A percentile compares a stretch with the other conserved stretches of the same genome.
These are phyloP conservation scores for Aureobasidium leucospermi DNA, from an alignment of 2,329 filamentous ascomycete species.

Conservation along the genomic window DNA sequence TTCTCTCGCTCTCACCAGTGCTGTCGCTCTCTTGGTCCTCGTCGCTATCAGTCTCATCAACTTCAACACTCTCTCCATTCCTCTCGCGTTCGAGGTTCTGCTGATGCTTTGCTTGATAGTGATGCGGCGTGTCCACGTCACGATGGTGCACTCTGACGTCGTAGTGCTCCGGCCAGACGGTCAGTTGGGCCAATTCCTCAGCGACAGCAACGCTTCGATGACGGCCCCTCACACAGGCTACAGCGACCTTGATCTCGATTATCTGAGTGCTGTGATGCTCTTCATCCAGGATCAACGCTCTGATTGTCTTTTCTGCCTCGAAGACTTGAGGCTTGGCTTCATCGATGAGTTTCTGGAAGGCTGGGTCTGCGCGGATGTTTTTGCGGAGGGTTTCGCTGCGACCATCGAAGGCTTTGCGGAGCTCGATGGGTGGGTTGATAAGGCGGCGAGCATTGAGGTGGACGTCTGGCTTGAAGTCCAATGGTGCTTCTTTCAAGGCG, in stretches of 20 bases:
- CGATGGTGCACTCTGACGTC: neutral
- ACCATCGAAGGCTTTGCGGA: slow-evolving; percentile 5
- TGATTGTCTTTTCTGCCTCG: neutral
- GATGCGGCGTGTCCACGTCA: neutral
- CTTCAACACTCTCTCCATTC: neutral
- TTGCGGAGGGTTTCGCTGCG: neutral
- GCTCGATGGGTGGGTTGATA: neutral
- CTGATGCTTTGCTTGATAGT: neutral
- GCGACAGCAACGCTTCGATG: neutral
- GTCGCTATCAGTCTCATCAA: neutral
- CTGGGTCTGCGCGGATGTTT: neutral
- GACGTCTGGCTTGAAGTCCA: neutral
- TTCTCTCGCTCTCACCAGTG: neutral
- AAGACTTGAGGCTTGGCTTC: neutral
- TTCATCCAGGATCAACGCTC: neutral
- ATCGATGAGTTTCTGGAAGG: neutral
- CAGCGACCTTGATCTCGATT: slow-evolving; percentile 5
- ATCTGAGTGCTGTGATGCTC: neutral
- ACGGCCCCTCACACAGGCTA: neutral
- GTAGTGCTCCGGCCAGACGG: neutral
- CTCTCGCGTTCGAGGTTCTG: neutral
- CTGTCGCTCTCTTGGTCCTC: neutral
- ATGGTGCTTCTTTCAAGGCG: neutral
- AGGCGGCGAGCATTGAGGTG: neutral
- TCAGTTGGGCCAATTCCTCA: neutral